Evolutionary conservation across 495 filamentous ascomycete genomes (phyloP).

Genomic region (Annulohypoxylon nitens): DNA sequence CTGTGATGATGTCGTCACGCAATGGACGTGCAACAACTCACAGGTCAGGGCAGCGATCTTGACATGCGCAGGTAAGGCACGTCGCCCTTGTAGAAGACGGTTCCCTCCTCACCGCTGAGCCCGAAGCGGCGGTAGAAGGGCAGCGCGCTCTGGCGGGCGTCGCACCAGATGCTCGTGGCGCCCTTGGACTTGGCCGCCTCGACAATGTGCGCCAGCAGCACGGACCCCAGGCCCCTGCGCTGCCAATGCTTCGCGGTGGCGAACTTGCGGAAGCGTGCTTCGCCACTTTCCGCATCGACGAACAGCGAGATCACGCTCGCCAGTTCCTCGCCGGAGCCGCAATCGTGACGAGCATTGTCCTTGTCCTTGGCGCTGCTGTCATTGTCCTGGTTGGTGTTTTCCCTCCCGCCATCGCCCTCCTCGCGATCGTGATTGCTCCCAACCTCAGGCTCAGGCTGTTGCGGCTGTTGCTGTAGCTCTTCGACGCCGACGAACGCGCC

Average conservation of each 20-base stretch:
- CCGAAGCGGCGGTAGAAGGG: constrained; percentile 44
- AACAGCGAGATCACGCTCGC: constrained; percentile 46
- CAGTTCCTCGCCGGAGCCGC: constrained; percentile 18
- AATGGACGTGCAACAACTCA: background rate
- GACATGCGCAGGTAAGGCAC: constrained; percentile 43
- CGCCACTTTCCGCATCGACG: constrained; percentile 33
- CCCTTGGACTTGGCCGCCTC: constrained; percentile 37
- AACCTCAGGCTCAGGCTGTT: no score
- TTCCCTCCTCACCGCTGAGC: constrained; percentile 40
- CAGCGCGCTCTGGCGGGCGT: constrained; percentile 45
- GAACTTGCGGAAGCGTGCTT: constrained; percentile 44
- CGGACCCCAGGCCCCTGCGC: constrained; percentile 42
- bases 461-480: background rate
- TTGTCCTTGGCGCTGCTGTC: background rate
- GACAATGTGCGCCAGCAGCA: constrained; percentile 35
- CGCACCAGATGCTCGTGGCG: constrained; percentile 47
- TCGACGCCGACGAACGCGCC: constrained; percentile 27
- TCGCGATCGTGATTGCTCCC: background rate
- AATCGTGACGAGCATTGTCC: constrained; percentile 2
- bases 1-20: background rate
- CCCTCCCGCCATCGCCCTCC: background rate
- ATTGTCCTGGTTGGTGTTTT: background rate
- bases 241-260: constrained; percentile 44
- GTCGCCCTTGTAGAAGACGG: constrained; percentile 41
- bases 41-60: constrained; percentile 26